Conservation (phyloP, 768 basidiomycete genomes). For the Mycena alexandri region DNA sequence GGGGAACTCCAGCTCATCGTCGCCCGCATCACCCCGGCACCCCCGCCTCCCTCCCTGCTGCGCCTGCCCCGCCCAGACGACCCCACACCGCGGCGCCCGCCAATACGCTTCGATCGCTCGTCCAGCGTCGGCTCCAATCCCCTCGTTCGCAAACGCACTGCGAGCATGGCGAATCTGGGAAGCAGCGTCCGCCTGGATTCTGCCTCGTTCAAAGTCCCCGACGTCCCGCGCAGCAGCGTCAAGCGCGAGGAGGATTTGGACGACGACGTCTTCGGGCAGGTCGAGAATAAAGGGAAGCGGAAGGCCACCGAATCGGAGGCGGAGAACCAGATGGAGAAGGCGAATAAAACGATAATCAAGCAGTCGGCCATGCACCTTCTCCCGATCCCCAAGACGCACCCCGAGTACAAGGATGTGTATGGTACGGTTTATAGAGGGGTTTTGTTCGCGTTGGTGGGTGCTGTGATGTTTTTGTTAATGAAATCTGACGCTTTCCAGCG, state of each 20-base stretch:
- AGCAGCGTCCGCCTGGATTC: slow-evolving; percentile 51
- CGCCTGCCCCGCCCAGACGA: slow-evolving; percentile 79
- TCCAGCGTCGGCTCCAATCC: slow-evolving; percentile 33
- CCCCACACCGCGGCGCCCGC: slow-evolving; percentile 80
- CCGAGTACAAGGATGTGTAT: slow-evolving; percentile 66
- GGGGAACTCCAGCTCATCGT: slow-evolving; percentile 61
- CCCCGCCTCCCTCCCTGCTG: slow-evolving; percentile 49
- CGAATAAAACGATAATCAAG: slow-evolving; percentile 59
- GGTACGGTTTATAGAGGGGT: slow-evolving; percentile 61
- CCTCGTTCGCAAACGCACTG: slow-evolving; percentile 37
- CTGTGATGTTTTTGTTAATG: not conserved
- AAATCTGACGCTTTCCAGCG: slow-evolving; percentile 48
- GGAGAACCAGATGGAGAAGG: slow-evolving; percentile 39
- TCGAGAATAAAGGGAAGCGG: slow-evolving; percentile 46
- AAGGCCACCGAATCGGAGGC: slow-evolving; percentile 34
- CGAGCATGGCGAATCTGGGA: slow-evolving; percentile 49
- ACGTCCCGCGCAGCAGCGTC: slow-evolving; percentile 31
- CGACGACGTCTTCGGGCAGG: slow-evolving; percentile 47
- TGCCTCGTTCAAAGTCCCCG: slow-evolving; percentile 26
- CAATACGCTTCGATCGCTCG: slow-evolving; percentile 52
- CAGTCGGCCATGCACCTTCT: slow-evolving; percentile 57
- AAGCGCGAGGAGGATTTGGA: slow-evolving; percentile 34
- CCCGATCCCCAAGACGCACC: slow-evolving; percentile 57
- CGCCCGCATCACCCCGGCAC: slow-evolving; percentile 65
- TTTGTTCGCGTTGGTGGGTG: slow-evolving; percentile 62